Conservation (phyloP, 1,284 basidiomycete genomes). For the Trichosporon coremiiforme region DNA sequence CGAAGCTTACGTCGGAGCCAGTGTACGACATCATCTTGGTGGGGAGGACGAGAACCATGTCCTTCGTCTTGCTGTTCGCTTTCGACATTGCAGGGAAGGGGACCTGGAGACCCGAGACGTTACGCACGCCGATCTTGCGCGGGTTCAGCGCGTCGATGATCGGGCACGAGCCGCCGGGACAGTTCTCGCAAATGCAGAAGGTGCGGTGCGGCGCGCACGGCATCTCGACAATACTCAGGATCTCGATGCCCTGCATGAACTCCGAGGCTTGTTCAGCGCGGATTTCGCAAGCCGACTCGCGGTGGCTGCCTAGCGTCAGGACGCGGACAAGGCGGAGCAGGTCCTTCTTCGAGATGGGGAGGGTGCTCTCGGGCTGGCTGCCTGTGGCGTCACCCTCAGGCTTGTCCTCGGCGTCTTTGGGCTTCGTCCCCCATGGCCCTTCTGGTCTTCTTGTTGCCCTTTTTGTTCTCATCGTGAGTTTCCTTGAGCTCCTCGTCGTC, state of each 20-base stretch:
- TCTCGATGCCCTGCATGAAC: not conserved
- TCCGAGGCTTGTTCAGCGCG: not conserved
- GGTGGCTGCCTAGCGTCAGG: not conserved
- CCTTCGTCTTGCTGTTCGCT: not conserved
- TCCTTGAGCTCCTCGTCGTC: too few relatives aligned
- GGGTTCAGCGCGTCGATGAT: conserved; percentile 12
- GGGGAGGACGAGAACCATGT: not conserved
- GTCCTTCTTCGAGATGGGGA: not conserved
- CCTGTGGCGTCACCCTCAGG: not conserved
- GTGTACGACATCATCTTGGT: not conserved
- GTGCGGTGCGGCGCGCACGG: not conserved
- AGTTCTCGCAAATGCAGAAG: not conserved
- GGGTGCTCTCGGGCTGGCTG: not conserved
- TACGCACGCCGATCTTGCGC: conserved; percentile 18
- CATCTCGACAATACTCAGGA: not conserved
- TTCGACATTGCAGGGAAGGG: conserved; percentile 10
- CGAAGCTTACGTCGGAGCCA: not conserved
- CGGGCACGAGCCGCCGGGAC: not conserved
- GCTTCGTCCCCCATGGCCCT: not conserved
- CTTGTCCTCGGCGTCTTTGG: too few relatives aligned
- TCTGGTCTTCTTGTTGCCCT: not conserved
- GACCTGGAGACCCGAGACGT: not conserved
- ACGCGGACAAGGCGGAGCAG: not conserved
- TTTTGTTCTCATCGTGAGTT: too few relatives aligned
- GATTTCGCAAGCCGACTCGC: not conserved